Percentiles rank a stretch among this genome's conserved stretches.
Conservation (phyloP, 1,284 basidiomycete species). For the Malassezia japonica region DNA sequence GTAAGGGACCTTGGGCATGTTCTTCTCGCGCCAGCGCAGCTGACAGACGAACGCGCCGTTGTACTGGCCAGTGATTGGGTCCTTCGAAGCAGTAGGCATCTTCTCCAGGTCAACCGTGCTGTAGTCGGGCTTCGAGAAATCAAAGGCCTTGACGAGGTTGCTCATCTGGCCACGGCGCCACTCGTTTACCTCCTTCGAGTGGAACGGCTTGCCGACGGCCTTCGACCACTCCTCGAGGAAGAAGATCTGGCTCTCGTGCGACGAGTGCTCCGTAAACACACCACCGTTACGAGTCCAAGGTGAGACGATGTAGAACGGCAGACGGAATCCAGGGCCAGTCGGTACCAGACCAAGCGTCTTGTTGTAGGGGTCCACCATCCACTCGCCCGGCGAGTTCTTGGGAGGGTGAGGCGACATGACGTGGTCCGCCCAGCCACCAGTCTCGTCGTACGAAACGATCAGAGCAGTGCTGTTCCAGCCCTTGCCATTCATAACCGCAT, state of each 20-base stretch:
- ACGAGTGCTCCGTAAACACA: conserved; percentile 30
- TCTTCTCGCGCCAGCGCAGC: background rate
- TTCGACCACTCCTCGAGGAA: conserved; percentile 38
- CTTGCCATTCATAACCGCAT: conserved; percentile 29
- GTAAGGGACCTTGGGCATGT: conserved; percentile 15
- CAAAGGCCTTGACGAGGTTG: conserved; percentile 31
- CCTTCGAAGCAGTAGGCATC: conserved; percentile 16
- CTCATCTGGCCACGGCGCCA: conserved; percentile 36
- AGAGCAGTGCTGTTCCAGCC: conserved; percentile 28
- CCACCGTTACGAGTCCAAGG: conserved; percentile 34
- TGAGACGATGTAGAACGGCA: conserved; percentile 35
- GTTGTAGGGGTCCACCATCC: conserved; percentile 31
- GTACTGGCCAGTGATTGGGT: conserved; percentile 18
- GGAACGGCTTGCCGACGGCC: conserved; percentile 28
- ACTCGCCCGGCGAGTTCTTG: conserved; percentile 24
- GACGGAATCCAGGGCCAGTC: conserved; percentile 36
- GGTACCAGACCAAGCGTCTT: conserved; percentile 19
- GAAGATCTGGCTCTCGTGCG: conserved; percentile 36
- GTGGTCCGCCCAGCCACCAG: conserved; percentile 37
- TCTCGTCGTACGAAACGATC: conserved; percentile 38
- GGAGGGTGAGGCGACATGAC: conserved; percentile 19
- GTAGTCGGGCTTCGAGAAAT: conserved; percentile 25
- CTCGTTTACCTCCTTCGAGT: conserved; percentile 21
- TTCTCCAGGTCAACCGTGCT: conserved; percentile 14
- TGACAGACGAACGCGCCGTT: conserved; percentile 19